Conservation (phyloP, 768 basidiomycete genomes). For the Phylloporus sp. region DNA sequence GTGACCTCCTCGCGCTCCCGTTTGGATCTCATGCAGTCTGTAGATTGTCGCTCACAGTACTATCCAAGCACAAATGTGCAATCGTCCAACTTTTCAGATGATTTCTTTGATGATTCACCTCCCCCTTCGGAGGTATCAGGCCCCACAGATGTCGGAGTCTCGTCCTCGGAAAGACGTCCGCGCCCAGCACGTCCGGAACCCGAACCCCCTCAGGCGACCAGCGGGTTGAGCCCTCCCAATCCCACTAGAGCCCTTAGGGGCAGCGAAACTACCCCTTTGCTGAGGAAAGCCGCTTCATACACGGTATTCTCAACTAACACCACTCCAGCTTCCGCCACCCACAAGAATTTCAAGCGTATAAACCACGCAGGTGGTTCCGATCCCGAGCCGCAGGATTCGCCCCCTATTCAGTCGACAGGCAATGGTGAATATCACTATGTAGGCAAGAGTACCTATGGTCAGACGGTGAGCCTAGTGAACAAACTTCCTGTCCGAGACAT, state of each 20-base stretch:
- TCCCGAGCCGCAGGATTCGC: conserved; percentile 1
- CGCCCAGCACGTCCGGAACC: background rate
- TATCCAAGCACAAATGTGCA: conserved; percentile 58
- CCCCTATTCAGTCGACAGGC: conserved; percentile 1
- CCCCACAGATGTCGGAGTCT: background rate
- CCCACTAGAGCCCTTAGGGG: background rate
- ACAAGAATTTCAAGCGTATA: background rate
- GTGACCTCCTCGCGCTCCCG: conserved; percentile 13
- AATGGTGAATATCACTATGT: conserved; percentile 28
- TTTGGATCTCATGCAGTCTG: conserved; percentile 5
- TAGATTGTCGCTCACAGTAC: conserved; percentile 69
- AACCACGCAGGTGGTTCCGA: background rate
- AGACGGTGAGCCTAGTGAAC: conserved; percentile 48
- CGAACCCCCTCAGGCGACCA: conserved; percentile 20
- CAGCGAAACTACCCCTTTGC: conserved; percentile 36
- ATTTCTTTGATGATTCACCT: conserved; percentile 34
- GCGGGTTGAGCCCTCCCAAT: conserved; percentile 5
- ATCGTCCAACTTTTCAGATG: conserved; percentile 41
- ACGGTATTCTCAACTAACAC: conserved; percentile 14
- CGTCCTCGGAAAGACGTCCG: conserved; percentile 7
- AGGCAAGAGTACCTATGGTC: conserved; percentile 69
- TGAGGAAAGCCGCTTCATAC: conserved; percentile 39
- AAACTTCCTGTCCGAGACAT: background rate
- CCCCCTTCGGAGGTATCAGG: conserved; percentile 3
- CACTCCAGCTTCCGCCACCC: background rate